Evolutionary conservation across 106 monocot genomes (phyloP).

Genomic region (Chionographis japonica): DNA sequence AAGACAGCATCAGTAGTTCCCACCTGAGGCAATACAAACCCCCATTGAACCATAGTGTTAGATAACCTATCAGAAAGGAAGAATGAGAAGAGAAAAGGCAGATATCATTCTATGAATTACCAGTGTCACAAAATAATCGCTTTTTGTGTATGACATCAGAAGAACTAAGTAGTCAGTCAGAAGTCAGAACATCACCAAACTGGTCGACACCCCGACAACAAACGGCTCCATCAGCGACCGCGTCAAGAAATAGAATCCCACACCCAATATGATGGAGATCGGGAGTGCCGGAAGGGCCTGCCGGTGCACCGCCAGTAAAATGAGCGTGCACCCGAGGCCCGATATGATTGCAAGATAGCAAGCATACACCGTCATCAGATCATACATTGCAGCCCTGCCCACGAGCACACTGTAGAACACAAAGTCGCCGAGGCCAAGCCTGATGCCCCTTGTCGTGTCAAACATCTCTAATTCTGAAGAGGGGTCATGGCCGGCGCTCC

Average conservation of each 20-base stretch:
- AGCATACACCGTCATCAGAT: constrained; percentile 93
- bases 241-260: constrained; percentile 84
- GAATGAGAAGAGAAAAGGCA: too few relatives aligned
- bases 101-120: too few relatives aligned
- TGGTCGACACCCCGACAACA: constrained; percentile 75
- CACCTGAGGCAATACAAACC: too few relatives aligned
- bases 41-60: too few relatives aligned
- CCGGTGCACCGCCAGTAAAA: constrained; percentile 60
- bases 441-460: constrained; percentile 51
- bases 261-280: constrained; percentile 79
- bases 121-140: background rate
- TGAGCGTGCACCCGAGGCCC: constrained; percentile 85
- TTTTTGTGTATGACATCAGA: background rate
- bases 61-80: too few relatives aligned
- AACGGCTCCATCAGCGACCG: constrained; percentile 91
- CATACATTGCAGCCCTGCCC: constrained; percentile 94
- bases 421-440: constrained; percentile 84
- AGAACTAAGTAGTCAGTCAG: too few relatives aligned
- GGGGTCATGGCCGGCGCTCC: background rate
- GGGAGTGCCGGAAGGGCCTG: constrained; percentile 86
- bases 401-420: constrained; percentile 95
- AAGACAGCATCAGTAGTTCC: too few relatives aligned
- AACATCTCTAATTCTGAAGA: constrained; percentile 13
- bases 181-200: constrained; percentile 94
- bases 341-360: constrained; percentile 89